Evolutionary conservation across 2,329 filamentous ascomycete genomes (phyloP).

Genomic region (Trichoderma lentiforme): DNA sequence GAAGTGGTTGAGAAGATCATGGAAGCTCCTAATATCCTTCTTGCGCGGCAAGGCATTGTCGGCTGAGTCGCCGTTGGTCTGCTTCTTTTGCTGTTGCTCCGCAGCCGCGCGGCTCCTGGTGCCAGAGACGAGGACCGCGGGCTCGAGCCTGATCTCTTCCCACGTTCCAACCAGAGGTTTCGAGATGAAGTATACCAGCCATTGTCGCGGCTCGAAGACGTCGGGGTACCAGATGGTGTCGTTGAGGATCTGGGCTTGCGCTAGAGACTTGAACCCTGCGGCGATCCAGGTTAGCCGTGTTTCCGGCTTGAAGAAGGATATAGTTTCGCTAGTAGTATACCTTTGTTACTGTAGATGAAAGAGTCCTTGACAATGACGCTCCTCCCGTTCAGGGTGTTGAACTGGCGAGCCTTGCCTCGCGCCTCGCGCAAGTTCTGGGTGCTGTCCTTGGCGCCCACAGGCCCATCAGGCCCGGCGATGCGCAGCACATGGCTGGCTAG

Average conservation of each 20-base stretch:
- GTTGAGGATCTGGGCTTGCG: constrained; percentile 80
- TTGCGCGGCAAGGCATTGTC: constrained; percentile 55
- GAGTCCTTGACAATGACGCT: constrained; percentile 94
- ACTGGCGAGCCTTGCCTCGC: constrained; percentile 90
- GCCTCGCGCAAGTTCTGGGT: constrained; percentile 72
- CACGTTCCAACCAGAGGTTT: constrained; percentile 79
- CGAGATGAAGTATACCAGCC: constrained; percentile 96
- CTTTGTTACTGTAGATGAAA: constrained; percentile 94
- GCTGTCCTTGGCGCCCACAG: constrained; percentile 54
- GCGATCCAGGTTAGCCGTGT: constrained; percentile 24
- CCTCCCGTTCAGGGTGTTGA: constrained; percentile 88
- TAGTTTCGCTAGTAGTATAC: constrained; percentile 40
- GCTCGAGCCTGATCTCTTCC: constrained; percentile 69
- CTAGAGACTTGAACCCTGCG: constrained; percentile 83
- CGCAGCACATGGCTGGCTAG: constrained; percentile 94
- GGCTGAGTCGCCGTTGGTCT: constrained; percentile 37
- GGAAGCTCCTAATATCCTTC: constrained; percentile 88
- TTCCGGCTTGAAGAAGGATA: too few relatives aligned
- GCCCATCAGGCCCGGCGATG: constrained; percentile 58
- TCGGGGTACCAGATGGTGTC: constrained; percentile 89
- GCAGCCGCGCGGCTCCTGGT: constrained; percentile 38
- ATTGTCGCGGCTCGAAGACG: constrained; percentile 83
- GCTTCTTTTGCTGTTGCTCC: constrained; percentile 34
- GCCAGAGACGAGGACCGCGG: constrained; percentile 57
- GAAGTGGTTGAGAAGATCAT: constrained; percentile 84